phyloP scores from a whole-genome alignment of 306 rosid species.

The Psophocarpus tetragonolobus region DNA sequence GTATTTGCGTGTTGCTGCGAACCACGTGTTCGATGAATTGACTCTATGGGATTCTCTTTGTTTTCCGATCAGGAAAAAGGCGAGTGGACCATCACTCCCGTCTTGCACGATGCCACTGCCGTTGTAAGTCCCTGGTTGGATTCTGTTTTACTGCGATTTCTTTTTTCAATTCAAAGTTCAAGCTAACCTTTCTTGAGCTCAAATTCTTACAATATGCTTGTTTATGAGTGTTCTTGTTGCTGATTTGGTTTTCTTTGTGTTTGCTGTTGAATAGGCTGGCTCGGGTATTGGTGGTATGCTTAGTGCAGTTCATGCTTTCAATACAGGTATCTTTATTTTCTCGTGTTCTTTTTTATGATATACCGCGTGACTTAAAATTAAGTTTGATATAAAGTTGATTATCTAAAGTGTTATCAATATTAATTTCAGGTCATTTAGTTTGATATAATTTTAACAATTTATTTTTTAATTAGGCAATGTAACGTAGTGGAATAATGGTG shows the following conservation, averaged over 20 bases:
- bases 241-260: slow-evolving; percentile 20
- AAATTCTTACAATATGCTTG: neutral
- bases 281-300: slow-evolving; percentile 84
- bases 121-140: slow-evolving; percentile 73
- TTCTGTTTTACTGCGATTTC: no score
- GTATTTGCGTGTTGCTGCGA: neutral
- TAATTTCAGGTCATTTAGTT: neutral
- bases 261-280: slow-evolving; percentile 61
- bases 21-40: slow-evolving; percentile 31
- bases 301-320: slow-evolving; percentile 71
- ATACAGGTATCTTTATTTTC: slow-evolving; percentile 57
- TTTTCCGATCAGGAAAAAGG: slow-evolving; percentile 53
- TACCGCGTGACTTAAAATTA: neutral
- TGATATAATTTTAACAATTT: neutral
- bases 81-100: slow-evolving; percentile 81
- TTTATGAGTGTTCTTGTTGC: neutral
- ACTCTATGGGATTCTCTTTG: neutral
- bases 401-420: neutral
- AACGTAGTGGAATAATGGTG: no score
- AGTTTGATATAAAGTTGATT: neutral
- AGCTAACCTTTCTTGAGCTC: neutral
- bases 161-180: neutral
- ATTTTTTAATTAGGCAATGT: neutral
- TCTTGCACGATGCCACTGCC: slow-evolving; percentile 73
- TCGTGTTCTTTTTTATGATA: neutral